phyloP scores from a whole-genome alignment of 176 grass and related monocot species.

The Poa pratensis region DNA sequence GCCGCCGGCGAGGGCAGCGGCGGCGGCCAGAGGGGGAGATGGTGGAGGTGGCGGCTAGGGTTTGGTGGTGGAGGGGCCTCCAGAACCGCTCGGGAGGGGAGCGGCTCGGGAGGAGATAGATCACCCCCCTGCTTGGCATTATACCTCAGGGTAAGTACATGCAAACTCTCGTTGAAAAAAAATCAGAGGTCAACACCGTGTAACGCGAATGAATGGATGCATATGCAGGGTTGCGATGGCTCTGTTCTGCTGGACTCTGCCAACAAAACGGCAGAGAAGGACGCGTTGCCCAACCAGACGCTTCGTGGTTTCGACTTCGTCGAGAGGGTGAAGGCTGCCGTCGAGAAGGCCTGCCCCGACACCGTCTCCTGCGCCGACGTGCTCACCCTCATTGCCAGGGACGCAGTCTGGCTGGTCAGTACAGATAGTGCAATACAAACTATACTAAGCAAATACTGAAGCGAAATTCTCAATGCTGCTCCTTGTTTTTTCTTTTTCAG shows the following conservation, averaged over 20 bases:
- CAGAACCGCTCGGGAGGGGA: too few species aligned
- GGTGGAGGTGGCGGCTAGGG: too few species aligned
- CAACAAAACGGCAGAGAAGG: conserved; percentile 66
- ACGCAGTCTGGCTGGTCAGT: conserved; percentile 66
- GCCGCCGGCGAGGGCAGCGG: too few species aligned
- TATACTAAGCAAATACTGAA: not conserved
- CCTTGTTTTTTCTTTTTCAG: conserved; percentile 29
- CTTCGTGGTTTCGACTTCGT: conserved; percentile 75
- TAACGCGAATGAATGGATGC: not conserved
- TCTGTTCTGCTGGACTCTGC: conserved; percentile 68
- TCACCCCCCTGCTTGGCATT: too few species aligned
- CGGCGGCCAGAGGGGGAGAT: too few species aligned
- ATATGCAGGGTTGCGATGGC: conserved; percentile 74
- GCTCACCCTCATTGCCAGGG: conserved; percentile 68
- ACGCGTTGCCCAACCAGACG: conserved; percentile 59
- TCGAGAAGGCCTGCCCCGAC: conserved; percentile 73
- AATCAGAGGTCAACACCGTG: not conserved
- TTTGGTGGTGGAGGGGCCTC: too few species aligned
- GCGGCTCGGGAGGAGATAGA: too few species aligned
- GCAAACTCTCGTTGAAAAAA: not conserved
- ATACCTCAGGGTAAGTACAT: conserved; percentile 64
- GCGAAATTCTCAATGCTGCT: not conserved
- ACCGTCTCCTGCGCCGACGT: conserved; percentile 88
- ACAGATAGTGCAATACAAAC: too few species aligned
- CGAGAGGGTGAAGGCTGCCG: conserved; percentile 68